Evolutionary conservation across 108 stramenopile genomes (phyloP).

Genomic region (Parietichytrium sp.): DNA sequence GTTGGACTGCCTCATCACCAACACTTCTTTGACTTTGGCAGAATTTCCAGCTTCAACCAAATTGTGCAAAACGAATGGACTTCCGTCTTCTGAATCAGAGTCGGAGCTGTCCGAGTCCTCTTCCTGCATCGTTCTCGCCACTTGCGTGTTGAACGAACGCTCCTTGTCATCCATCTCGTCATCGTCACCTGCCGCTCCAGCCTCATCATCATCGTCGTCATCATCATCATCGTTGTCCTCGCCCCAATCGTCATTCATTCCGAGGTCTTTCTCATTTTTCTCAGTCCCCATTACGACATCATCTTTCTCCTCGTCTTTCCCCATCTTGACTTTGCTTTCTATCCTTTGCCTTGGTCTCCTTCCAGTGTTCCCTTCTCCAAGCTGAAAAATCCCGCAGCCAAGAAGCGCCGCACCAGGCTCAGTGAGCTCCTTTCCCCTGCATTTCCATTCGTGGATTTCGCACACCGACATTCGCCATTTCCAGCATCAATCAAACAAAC

Average conservation of each 20-base stretch:
- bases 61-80: conserved; percentile 16
- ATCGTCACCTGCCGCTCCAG: conserved; percentile 11
- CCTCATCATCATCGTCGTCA: background rate
- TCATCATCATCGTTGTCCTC: conserved; percentile 4
- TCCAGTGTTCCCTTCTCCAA: no score
- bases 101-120: background rate
- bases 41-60: background rate
- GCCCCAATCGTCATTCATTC: background rate
- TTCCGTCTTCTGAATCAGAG: background rate
- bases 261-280: background rate
- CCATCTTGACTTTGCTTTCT: no score
- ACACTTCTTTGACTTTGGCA: background rate
- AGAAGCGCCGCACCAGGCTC: no score
- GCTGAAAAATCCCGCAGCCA: no score
- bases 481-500: no score
- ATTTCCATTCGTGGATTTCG: no score
- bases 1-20: background rate
- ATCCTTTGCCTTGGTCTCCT: no score
- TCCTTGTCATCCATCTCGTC: background rate
- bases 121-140: background rate
- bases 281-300: no score
- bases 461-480: no score
- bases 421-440: no score
- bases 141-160: background rate
- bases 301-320: no score